Base-by-base conservation (phyloP, 306 rosid species). In the Ormosia semicastrata region DNA sequence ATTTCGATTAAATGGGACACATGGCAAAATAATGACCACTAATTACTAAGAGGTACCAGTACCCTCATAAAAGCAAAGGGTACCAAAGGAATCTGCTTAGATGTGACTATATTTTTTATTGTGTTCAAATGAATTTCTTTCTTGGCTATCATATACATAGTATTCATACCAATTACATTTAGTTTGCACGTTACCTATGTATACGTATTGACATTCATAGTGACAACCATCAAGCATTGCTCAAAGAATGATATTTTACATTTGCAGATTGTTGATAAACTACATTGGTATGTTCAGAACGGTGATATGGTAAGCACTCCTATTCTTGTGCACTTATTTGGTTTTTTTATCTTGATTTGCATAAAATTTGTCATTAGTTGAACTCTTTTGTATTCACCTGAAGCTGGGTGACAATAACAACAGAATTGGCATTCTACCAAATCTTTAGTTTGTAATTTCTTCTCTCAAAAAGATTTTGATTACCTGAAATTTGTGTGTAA, bases 251-350 rank as follows among this genome's bases (percentile, higher is more conserved):
- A 41, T 71, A 82, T 81, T 53, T 54, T 75, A 50, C 12, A 8
- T 78, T 2, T 86, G 88, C 94, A 93, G 97, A 87, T 93, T 78
- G 89, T 84, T 54, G 88, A 87, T 59, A 91, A 72, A 85, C 91
- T 91, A 40, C 94, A 87, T 67, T 86, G 90, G 86, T 91, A 89
- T 72, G 87, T 71, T 54, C 80, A 86, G 78, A 78, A 77, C 47
- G 90, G 89, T 49, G 94, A 93, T 84, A 93, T 34, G 81, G 97
- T 91, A 82, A 63, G 91, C 67, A 39, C 66, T 74, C 30, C 24
- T 43, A 49, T 69, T 12, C 39, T 70, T 37, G 52, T 70, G 44
- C 47, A 11, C n/a, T 43, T 41, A 43, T 53, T 40, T 65, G 13
- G 18, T 30, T 41, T 18, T 18, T 4, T 15, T 62, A 58, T 18